Conservation (phyloP, 2,329 filamentous ascomycete species). For the Aquanectria penicillioides region DNA sequence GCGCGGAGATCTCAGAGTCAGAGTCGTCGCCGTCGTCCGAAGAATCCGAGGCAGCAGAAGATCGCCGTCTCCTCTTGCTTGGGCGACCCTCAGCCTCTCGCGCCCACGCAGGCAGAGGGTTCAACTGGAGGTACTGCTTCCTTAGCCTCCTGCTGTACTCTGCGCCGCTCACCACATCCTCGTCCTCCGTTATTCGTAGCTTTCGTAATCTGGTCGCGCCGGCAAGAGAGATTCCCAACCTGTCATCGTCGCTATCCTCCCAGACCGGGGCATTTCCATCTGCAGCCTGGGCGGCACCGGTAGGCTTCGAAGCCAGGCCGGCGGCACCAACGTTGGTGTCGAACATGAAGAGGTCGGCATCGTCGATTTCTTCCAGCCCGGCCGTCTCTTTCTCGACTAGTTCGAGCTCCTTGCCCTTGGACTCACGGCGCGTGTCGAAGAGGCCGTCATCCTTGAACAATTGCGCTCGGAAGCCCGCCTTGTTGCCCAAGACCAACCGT, state of each 20-base stretch:
- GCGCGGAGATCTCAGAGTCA: conserved; percentile 70
- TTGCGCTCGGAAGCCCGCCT: conserved; percentile 80
- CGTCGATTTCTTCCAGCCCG: conserved; percentile 72
- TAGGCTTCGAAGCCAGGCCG: conserved; percentile 46
- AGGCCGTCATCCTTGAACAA: conserved; percentile 67
- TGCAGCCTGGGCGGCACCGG: conserved; percentile 39
- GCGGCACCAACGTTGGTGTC: conserved; percentile 68
- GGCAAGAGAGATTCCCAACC: conserved; percentile 83
- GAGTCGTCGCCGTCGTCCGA: conserved; percentile 66
- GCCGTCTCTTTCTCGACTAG: conserved; percentile 55
- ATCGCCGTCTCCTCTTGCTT: conserved; percentile 61
- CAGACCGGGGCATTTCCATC: conserved; percentile 70
- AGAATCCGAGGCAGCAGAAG: conserved; percentile 62
- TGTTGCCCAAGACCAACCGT: conserved; percentile 87
- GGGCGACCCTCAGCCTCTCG: conserved; percentile 60
- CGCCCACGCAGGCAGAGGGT: conserved; percentile 71
- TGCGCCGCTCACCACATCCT: conserved; percentile 86
- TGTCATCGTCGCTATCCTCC: conserved; percentile 97
- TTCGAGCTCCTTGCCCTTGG: conserved; percentile 46
- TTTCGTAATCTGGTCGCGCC: conserved; percentile 81
- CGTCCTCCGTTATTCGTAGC: conserved; percentile 79
- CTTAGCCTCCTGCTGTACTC: conserved; percentile 86
- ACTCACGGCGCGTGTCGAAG: conserved; percentile 44
- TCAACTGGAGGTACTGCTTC: conserved; percentile 74
- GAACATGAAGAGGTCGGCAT: conserved; percentile 87